These are phyloP conservation scores for Hyaloscypha finlandica DNA, from an alignment of 495 filamentous ascomycete species.

Conservation along the genomic window DNA sequence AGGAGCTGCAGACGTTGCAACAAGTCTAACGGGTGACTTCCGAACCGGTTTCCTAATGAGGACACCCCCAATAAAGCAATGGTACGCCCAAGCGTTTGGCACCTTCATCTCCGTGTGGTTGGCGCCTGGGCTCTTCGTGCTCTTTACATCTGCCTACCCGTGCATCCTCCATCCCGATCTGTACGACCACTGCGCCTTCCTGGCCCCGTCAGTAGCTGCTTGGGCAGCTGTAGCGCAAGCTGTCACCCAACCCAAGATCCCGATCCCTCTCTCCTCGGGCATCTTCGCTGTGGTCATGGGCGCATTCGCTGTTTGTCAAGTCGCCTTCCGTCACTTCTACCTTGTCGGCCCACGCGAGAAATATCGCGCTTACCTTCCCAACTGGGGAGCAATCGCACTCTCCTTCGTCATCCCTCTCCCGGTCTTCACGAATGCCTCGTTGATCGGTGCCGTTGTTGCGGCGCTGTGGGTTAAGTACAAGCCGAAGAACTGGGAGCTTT, in stretches of 20 bases:
- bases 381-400: constrained; percentile 67
- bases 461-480: constrained; percentile 59
- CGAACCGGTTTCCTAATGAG: constrained; percentile 63
- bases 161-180: constrained; percentile 48
- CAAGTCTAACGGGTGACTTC: constrained; percentile 59
- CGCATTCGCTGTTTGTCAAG: constrained; percentile 47
- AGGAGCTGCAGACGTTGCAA: constrained; percentile 58
- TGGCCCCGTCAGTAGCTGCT: constrained; percentile 61
- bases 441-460: constrained; percentile 59
- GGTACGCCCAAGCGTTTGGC: constrained; percentile 62
- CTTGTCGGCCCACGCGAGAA: constrained; percentile 55
- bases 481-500: constrained; percentile 56
- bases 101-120: constrained; percentile 63
- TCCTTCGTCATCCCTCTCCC: constrained; percentile 63
- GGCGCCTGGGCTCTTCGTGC: constrained; percentile 62
- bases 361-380: constrained; percentile 61
- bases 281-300: constrained; percentile 58
- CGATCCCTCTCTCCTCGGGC: constrained; percentile 56
- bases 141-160: constrained; percentile 66
- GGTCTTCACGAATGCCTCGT: constrained; percentile 56
- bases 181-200: constrained; percentile 52
- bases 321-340: constrained; percentile 59
- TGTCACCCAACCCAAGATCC: constrained; percentile 59
- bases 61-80: constrained; percentile 63
- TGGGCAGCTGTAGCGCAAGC: constrained; percentile 67